Conservation (phyloP, 495 filamentous ascomycete species). For the Penicillium cosmopolitanum region DNA sequence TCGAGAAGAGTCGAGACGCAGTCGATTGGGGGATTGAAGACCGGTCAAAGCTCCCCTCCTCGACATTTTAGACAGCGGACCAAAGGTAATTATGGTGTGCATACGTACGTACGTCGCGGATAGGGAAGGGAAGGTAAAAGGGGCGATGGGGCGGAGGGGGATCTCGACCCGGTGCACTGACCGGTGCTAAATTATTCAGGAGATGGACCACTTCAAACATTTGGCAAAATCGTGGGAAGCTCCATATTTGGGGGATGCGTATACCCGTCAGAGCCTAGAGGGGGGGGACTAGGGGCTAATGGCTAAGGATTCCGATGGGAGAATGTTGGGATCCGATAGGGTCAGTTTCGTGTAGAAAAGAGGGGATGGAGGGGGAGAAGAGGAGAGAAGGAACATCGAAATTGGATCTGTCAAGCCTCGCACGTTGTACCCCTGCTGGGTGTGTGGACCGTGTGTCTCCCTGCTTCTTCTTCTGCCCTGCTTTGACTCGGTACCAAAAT, state of each 20-base stretch:
- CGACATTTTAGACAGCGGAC: constrained; percentile 27
- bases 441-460: constrained; percentile 5
- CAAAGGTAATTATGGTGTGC: constrained; percentile 35
- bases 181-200: constrained; percentile 18
- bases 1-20: constrained; percentile 10
- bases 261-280: constrained; percentile 15
- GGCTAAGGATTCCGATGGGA: constrained; percentile 7
- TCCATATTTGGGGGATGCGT: constrained; percentile 24
- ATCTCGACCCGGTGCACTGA: constrained; percentile 29
- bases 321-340: constrained; percentile 28
- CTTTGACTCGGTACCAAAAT: constrained; percentile 26
- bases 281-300: neutral
- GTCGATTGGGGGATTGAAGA: constrained; percentile 15
- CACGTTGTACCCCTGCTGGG: constrained; percentile 10
- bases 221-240: neutral
- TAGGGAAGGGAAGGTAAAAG: constrained; percentile 11
- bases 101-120: constrained; percentile 28
- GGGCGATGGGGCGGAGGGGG: neutral
- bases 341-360: neutral
- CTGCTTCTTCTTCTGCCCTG: constrained; percentile 16
- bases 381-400: neutral
- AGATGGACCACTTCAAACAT: neutral
- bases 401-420: constrained; percentile 18
- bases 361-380: neutral
- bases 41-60: constrained; percentile 21